Base-by-base conservation (phyloP, 177 flowering plant species). In the Viscum album region DNA sequence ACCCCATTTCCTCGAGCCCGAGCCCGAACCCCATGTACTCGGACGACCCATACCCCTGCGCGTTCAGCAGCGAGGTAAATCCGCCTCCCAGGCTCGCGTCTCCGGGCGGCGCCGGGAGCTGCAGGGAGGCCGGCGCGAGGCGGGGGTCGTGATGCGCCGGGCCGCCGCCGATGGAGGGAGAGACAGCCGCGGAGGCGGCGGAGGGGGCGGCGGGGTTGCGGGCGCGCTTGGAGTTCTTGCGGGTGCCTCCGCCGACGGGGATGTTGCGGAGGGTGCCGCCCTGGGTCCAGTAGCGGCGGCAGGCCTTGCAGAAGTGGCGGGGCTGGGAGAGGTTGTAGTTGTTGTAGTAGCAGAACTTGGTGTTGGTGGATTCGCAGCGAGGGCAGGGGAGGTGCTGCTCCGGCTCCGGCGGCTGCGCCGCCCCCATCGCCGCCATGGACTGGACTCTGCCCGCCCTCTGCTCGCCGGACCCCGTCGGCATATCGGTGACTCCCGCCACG, bases 261-360 rank as follows among this genome's bases (percentile, higher is more conserved):
- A 85, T 74, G 81, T 85, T 79, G 24, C 87, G 79, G 70, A 85
- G 87, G 31, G 87, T 68, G 30, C 89, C 89, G 23, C 89, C 85
- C 0, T 73, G 84, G 21, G 87, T 83, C 87, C 86, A 83, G 81
- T 84, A 84, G 11, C 86, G 83, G 52, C 84, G 82, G 71, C 88
- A 85, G 31, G 79, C 43, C 63, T 85, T 85, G 81, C 88, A 85
- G 81, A 85, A 82, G 70, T 83, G 75, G 66, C 88, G 88, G 6
- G 86, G 86, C 78, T 83, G 86, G 31, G 86, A 78, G 73, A 80
- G 81, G 79, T 83, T 83, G 82, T 83, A 83, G 79, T 83, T 85
- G 83, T 83, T 83, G 84, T 83, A 85, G 84, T 83, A 83, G 58
- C 86, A 83, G 76, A 85, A 85, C 82, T 85, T 85, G 70, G 88